Base-by-base conservation (phyloP, 73 alveolate genomes). In the Paramecium sonneborni region DNA sequence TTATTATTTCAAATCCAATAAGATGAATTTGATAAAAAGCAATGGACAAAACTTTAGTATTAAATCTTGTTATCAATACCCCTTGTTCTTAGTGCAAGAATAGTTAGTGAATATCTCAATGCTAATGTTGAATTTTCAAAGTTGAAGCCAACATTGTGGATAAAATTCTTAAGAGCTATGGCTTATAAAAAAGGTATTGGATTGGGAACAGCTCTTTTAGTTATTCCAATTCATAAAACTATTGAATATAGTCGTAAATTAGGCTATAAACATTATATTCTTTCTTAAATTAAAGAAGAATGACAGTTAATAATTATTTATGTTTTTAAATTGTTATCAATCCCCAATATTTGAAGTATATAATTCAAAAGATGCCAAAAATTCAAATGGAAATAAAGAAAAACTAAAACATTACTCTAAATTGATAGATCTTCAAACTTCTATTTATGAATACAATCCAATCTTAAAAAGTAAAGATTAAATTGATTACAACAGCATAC, bases 311-410 rank as follows among this genome's bases (percentile, higher is more conserved):
- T 58, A 10, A 21, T 20, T 21, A 21, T 0, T 6, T 11, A 20
- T 58, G 41, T 11, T 58, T 62, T 62, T 30, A 62, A 6, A 62
- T 62, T 62, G 12, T 62, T 62, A 62, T 62, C 15, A 56, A 56
- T 12, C 18, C 20, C 84, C 84, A 23, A 18, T 24, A 24, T 62
- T 62, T 26, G 84, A 62, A 62, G 84, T 62, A 10, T 3, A 62
- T 62, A 62, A 62, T 62, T 62, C 84, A 39, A 58, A 24, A n/a
- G 74, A 56, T 56, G 74, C n/a, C 82, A 58, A 56, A 30, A 72
- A 32, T 35, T 20, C 58, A 3, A 30, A 72, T 72, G 86, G 86
- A 21, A 72, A 72, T 72, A 72, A 38, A 37, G 86, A 72, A 72
- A 72, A 72, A 35, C 55, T 72, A 8, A 62, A 62, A 32, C 84